Evolutionary conservation across 2,329 filamentous ascomycete genomes (phyloP), one percentile per base, ranked within the genome.

Genomic region (Monilinia laxa): DNA sequence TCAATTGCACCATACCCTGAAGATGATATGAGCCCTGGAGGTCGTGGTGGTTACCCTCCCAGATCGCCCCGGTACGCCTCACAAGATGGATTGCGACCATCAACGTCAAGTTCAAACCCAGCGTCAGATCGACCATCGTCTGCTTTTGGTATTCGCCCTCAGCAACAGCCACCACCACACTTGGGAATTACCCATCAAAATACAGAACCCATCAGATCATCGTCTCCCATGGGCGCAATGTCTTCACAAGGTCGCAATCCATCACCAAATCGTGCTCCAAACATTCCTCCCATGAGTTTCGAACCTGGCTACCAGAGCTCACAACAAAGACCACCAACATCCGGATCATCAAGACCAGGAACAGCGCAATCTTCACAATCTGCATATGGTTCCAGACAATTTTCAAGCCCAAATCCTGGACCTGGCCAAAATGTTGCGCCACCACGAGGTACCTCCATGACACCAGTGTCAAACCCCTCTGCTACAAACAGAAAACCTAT

Each of bases 1-100:
- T 75, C 73, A 35, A 81, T 84, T 28, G 87, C 87, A 1, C 90
- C 90, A 1, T 93, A 93, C 72, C 90, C 90, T 0, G 83, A 88
- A 60, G 89, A 91, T 70, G 87, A 90, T 70, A 81, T 64, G 70
- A 35, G 77, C 75, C 40, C 62, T 57, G 57, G 60, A 38, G 40
- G 60, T 52, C 53, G 63, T 20, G 25, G 57, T 35, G 49, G 56
- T 18, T 62, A 59, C 20, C 55, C 28, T 31, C 57, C 63, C 10
- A 66, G 64, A 62, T 62, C 49, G 35, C 71, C 78, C 68, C 81
- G 82, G 51, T 75, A 84, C 5, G 83, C 84, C 7, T 78, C 83
- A 35, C 80, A 82, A 12, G 56, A 62, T 47, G 47, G 58, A 53
- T n/a, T 66, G 28, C 64, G 64, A 25, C 64, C 49, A 45, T 47